phyloP scores from a whole-genome alignment of 345 rosid genomes.

The Jatropha curcas region DNA sequence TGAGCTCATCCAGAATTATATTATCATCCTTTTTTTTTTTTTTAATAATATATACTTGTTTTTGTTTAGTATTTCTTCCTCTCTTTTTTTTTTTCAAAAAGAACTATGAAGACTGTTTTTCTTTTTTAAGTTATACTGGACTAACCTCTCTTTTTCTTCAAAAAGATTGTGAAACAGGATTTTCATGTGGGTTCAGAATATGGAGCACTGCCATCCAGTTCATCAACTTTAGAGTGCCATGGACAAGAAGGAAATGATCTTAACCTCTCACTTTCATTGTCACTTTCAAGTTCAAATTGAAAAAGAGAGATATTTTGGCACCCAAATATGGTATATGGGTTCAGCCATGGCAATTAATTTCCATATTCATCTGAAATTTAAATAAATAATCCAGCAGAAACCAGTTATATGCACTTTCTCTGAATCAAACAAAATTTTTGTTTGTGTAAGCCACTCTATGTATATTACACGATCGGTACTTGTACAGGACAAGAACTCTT shows the following conservation, averaged over 20 bases:
- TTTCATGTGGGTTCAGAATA: background rate
- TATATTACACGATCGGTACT: background rate
- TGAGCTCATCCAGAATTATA: background rate
- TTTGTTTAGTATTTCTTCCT: background rate
- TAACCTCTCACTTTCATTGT: conserved; percentile 24
- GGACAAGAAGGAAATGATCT: conserved; percentile 5
- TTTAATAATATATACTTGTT: background rate
- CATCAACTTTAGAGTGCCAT: conserved; percentile 4
- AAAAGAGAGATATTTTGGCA: background rate
- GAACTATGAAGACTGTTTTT: no score
- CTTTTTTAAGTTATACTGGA: background rate
- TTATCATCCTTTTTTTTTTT: background rate
- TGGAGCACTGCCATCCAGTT: background rate
- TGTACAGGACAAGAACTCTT: background rate
- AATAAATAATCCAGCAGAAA: background rate
- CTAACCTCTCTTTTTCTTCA: no score
- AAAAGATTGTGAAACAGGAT: background rate
- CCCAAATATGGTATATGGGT: background rate
- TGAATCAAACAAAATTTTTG: background rate
- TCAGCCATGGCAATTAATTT: background rate
- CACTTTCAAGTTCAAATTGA: conserved; percentile 2
- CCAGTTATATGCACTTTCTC: background rate
- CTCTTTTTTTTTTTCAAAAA: background rate
- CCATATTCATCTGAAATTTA: background rate
- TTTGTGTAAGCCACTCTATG: no score